Evolutionary conservation across 2,329 filamentous ascomycete genomes (phyloP), one percentile per base, ranked within the genome.

Genomic region (Emmonsiellopsis sp.): DNA sequence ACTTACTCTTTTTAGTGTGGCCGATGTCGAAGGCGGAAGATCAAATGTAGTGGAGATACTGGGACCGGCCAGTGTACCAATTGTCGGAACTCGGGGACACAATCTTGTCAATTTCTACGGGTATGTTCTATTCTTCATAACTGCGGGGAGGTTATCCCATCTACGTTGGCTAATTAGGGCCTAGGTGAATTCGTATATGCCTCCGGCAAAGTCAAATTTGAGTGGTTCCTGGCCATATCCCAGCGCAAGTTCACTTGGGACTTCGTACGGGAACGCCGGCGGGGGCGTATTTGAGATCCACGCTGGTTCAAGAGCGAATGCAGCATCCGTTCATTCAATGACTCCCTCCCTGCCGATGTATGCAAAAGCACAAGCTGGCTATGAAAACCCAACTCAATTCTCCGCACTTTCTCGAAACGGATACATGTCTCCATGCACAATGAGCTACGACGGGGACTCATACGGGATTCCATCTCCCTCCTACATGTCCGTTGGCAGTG

Each of bases 1-100:
- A 53, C 35, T 43, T 32, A 26, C n/a, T 11, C 10, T 10, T 35
- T 38, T 46, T 32, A 58, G 92, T 97, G 92, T 69, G 82, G 83
- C 37, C 83, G 92, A 60, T 97, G 92, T 71, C 83, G 92, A 56
- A 91, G 92, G 73, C 82, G 92, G 55, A 97, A 97, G 76, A 97
- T 97, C 63, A 86, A 89, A 61, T 97, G 92, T 73, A 95, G 87
- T 64, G 92, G 92, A 43, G 89, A 95, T 66, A 77, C 79, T 35
- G 87, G 86, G 34, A 82, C 85, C 63, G 86, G 86, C n/a, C 73
- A 76, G n/a, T 97, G 92, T 70, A 76, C 79, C 9, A 95, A 91
- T 68, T 97, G 92, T 75, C 86, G 83, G 63, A 82, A 77, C 57
- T 85, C 91, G 51, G 86, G 86, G 10, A 74, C 73, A 50, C 67